A percentile compares a stretch with the other conserved stretches of the same genome.
These are phyloP conservation scores for Omphalotus guepiniiformis DNA, from an alignment of 768 basidiomycete species.

Conservation along the genomic window DNA sequence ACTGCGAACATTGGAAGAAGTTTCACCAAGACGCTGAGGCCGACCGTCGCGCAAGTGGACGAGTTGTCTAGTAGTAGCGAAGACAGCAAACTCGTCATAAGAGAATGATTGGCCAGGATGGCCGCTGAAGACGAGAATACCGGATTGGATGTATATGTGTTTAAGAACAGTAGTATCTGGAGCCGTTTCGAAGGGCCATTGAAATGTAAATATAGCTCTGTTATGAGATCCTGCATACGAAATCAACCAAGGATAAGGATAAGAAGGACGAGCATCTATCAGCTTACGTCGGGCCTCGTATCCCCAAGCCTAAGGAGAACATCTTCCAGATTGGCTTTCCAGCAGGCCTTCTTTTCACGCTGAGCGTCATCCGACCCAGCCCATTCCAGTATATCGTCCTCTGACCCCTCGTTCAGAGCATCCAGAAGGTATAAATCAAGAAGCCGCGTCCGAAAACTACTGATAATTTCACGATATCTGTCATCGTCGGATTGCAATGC, in stretches of 20 bases:
- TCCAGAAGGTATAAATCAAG: slow-evolving; percentile 77
- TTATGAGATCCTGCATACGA: slow-evolving; percentile 59
- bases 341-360: slow-evolving; percentile 53
- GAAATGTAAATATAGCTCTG: slow-evolving; percentile 63
- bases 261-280: slow-evolving; percentile 3
- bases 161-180: slow-evolving; percentile 65
- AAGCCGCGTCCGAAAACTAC: slow-evolving; percentile 63
- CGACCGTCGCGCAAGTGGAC: slow-evolving; percentile 62
- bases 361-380: slow-evolving; percentile 60
- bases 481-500: slow-evolving; percentile 54
- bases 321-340: slow-evolving; percentile 80
- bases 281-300: slow-evolving; percentile 44
- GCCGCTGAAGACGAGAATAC: slow-evolving; percentile 46
- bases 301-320: slow-evolving; percentile 63
- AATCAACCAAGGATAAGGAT: slow-evolving; percentile 4
- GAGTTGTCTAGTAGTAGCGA: slow-evolving; percentile 75
- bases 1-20: slow-evolving; percentile 73
- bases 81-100: slow-evolving; percentile 59
- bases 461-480: slow-evolving; percentile 40
- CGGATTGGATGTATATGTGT: slow-evolving; percentile 52
- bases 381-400: slow-evolving; percentile 72
- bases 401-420: slow-evolving; percentile 70
- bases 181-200: slow-evolving; percentile 55
- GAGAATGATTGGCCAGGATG: slow-evolving; percentile 54
- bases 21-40: slow-evolving; percentile 61